phyloP scores from a whole-genome alignment of 192 early-diverging fungal species.

The Chytriomyces confervae region DNA sequence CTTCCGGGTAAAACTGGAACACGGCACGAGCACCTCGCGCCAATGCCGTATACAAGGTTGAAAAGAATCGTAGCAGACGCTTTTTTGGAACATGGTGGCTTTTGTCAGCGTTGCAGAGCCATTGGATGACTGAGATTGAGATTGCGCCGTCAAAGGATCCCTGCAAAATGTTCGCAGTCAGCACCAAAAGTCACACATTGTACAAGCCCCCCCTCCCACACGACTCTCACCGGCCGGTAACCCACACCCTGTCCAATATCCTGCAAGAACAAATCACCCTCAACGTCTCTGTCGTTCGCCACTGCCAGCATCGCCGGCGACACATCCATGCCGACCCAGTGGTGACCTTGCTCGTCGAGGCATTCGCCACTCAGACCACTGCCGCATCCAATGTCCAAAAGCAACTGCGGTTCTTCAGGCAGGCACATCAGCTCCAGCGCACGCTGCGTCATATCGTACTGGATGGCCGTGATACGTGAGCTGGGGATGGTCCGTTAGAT shows the following conservation, averaged over 20 bases:
- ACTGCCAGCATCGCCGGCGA: slow-evolving; percentile 91
- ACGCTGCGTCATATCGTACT: slow-evolving; percentile 91
- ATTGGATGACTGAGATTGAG: slow-evolving; percentile 94
- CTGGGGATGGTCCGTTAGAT: slow-evolving; percentile 47
- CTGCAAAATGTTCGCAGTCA: neutral
- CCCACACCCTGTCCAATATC: slow-evolving; percentile 95
- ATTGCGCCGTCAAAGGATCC: slow-evolving; percentile 97
- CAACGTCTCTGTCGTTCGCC: slow-evolving; percentile 87
- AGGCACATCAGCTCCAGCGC: slow-evolving; percentile 91
- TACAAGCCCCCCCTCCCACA: neutral
- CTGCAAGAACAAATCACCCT: slow-evolving; percentile 94
- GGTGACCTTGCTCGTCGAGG: slow-evolving; percentile 91
- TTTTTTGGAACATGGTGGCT: slow-evolving; percentile 78
- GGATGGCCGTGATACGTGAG: slow-evolving; percentile 92
- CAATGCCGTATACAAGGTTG: slow-evolving; percentile 88
- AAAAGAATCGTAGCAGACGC: slow-evolving; percentile 88
- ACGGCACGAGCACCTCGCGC: slow-evolving; percentile 88
- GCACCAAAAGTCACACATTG: neutral
- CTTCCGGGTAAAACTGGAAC: slow-evolving; percentile 99
- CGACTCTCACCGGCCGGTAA: slow-evolving; percentile 70
- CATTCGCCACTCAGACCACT: slow-evolving; percentile 95
- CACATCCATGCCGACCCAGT: slow-evolving; percentile 98
- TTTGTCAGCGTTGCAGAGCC: slow-evolving; percentile 98
- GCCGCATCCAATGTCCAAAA: slow-evolving; percentile 98
- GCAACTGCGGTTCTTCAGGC: slow-evolving; percentile 71